Evolutionary conservation across 129 eudicot genomes (phyloP).

Genomic region (Centrapalus pauciflorus): DNA sequence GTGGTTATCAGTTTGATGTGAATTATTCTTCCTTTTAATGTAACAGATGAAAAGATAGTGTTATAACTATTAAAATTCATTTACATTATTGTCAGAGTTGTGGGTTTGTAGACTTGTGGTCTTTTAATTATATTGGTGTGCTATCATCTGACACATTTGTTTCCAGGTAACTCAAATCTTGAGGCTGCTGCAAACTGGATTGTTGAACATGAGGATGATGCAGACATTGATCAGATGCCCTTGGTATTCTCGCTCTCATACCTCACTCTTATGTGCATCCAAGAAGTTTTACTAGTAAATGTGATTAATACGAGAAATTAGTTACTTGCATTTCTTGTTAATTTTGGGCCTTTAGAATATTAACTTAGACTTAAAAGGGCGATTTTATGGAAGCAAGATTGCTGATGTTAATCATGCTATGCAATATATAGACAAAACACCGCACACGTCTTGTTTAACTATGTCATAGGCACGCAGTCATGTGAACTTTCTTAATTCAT

Average conservation of each 20-base stretch:
- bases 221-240: slow-evolving; percentile 85
- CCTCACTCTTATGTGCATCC: background rate
- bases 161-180: slow-evolving; percentile 64
- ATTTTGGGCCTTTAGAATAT: background rate
- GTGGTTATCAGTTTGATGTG: background rate
- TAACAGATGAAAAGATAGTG: background rate
- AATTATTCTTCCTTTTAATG: background rate
- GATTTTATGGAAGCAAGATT: slow-evolving; percentile 3
- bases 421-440: background rate
- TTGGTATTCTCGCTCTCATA: slow-evolving; percentile 38
- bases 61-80: background rate
- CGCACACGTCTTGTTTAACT: background rate
- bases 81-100: background rate
- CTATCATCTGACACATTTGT: slow-evolving; percentile 7
- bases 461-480: background rate
- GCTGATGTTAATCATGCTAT: slow-evolving; percentile 4
- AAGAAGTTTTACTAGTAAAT: background rate
- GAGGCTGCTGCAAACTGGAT: slow-evolving; percentile 94
- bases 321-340: background rate
- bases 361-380: background rate
- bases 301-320: background rate
- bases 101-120: background rate
- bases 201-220: slow-evolving; percentile 89
- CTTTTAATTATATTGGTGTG: slow-evolving; percentile 1
- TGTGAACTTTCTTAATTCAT: background rate